Percentiles rank a stretch among this genome's conserved stretches.
Conservation (phyloP, 139 green algal genomes). For the Coelastrella sp. region DNA sequence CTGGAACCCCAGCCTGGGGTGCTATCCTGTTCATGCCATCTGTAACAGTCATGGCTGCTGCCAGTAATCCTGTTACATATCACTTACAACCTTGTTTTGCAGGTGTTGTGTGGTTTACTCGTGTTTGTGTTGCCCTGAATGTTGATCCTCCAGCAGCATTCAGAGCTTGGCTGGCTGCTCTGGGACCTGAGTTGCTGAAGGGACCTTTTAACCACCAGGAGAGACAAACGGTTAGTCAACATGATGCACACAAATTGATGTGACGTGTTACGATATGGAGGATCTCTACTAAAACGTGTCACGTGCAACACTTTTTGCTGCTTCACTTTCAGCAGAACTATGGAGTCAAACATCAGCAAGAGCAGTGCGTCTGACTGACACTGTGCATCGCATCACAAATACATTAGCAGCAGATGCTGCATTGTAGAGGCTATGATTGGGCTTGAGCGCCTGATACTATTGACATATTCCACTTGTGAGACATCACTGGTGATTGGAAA, state of each 20-base stretch:
- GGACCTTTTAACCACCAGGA: conserved; percentile 68
- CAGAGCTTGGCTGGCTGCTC: conserved; percentile 53
- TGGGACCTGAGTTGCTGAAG: conserved; percentile 73
- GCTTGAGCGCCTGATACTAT: too few species aligned
- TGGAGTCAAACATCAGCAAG: too few species aligned
- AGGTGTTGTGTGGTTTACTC: conserved; percentile 80
- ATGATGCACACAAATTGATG: too few species aligned
- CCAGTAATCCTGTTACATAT: too few species aligned
- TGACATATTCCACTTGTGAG: too few species aligned
- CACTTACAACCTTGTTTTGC: conserved; percentile 17
- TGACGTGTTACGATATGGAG: background rate
- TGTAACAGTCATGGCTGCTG: background rate
- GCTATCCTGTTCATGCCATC: background rate
- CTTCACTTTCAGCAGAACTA: too few species aligned
- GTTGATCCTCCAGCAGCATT: conserved; percentile 36
- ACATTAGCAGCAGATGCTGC: too few species aligned
- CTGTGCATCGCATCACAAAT: too few species aligned
- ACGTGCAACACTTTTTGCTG: background rate
- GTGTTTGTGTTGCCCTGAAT: conserved; percentile 63
- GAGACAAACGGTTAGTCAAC: conserved; percentile 31
- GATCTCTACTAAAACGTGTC: background rate
- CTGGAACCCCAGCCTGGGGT: too few species aligned
- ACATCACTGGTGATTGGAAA: too few species aligned
- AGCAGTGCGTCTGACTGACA: too few species aligned
- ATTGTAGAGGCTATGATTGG: too few species aligned